phyloP scores from a whole-genome alignment of 352 stramenopile genomes.

The Pythium grandisporangium region DNA sequence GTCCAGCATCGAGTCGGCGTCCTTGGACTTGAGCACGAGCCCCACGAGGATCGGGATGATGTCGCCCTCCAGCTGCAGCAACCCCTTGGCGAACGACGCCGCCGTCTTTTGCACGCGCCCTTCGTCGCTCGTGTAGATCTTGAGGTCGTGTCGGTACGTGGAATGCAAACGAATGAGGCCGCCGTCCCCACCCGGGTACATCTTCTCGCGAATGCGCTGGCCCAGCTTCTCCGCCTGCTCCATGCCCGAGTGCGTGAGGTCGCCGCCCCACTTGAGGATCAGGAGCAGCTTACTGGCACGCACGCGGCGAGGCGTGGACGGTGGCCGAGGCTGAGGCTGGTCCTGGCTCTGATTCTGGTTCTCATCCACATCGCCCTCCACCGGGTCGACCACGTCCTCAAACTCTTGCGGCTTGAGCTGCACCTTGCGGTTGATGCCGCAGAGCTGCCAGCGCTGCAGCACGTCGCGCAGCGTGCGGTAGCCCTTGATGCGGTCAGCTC shows the following conservation, averaged over 20 bases:
- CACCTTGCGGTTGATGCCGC: conserved; percentile 98
- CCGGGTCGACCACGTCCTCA: conserved; percentile 9
- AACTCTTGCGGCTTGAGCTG: conserved; percentile 87
- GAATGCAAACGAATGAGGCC: conserved; percentile 98
- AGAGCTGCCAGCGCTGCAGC: conserved; percentile 94
- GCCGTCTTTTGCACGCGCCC: conserved; percentile 99
- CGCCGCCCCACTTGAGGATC: conserved; percentile 99
- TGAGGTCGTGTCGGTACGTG: conserved; percentile 99
- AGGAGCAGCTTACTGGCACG: conserved; percentile 89
- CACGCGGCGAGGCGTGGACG: too few species aligned
- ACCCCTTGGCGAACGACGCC: conserved; percentile 97
- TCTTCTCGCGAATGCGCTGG: conserved; percentile 80
- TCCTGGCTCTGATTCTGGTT: too few species aligned
- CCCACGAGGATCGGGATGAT: conserved; percentile 98
- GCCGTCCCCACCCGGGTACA: conserved; percentile 89
- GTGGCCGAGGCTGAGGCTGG: too few species aligned
- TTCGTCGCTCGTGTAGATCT: conserved; percentile 99
- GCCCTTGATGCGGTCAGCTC: conserved; percentile 69
- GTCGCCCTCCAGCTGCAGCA: conserved; percentile 98
- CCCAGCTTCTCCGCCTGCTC: conserved; percentile 95
- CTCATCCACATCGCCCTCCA: conserved; percentile 25
- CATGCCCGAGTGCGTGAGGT: conserved; percentile 95
- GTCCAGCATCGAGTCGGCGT: conserved; percentile 97
- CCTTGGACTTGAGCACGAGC: conserved; percentile 85
- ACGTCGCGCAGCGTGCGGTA: conserved; percentile 91